Conservation (phyloP, 441 rosid genomes). For the Pelargonium fulgidum region DNA sequence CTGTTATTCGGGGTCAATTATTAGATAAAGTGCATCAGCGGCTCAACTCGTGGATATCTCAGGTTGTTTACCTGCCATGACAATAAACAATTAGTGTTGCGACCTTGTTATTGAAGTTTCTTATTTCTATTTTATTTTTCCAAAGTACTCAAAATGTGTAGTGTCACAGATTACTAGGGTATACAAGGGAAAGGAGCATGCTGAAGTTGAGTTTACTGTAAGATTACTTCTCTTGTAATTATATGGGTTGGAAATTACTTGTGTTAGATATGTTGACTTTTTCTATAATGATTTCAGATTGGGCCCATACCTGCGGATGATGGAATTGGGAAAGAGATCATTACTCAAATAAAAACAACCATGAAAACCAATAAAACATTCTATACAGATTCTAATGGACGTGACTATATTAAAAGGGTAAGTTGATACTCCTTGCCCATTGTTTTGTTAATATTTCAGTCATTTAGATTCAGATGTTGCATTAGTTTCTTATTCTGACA, state of each 20-base stretch:
- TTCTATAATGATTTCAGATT: conserved; percentile 39
- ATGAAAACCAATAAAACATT: conserved; percentile 67
- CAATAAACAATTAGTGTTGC: background rate
- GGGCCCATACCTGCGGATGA: conserved; percentile 81
- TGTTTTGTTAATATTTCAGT: background rate
- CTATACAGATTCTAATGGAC: conserved; percentile 95
- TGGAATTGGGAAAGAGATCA: conserved; percentile 84
- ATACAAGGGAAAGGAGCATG: conserved; percentile 84
- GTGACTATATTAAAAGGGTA: conserved; percentile 91
- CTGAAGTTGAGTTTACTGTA: conserved; percentile 92
- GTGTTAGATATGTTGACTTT: conserved; percentile 11
- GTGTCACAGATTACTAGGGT: conserved; percentile 63
- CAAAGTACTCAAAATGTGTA: background rate
- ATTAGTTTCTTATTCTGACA: background rate
- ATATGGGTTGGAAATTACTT: conserved; percentile 1
- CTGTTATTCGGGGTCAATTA: conserved; percentile 64
- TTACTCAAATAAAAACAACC: conserved; percentile 63
- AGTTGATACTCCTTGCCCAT: conserved; percentile 19
- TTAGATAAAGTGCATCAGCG: conserved; percentile 82
- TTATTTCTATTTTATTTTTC: background rate
- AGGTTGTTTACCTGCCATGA: conserved; percentile 40
- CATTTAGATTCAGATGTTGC: background rate
- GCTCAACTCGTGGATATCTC: conserved; percentile 81
- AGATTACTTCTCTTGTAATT: conserved; percentile 28
- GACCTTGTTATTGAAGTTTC: background rate